phyloP scores from a whole-genome alignment of 148 eudicot species.

The Agrostemma githago region DNA sequence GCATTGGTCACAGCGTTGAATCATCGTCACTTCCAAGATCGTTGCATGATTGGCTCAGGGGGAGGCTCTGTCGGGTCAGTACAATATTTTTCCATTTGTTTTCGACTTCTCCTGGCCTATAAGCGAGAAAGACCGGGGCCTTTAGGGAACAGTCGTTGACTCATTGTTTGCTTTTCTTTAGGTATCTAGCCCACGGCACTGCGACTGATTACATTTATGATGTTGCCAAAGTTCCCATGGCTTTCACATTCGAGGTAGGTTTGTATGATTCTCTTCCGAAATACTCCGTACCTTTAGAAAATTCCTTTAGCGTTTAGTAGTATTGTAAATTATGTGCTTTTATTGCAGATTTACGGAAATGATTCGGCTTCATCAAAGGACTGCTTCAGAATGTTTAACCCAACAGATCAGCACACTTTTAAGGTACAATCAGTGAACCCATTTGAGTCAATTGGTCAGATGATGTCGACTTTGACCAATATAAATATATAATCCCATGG shows the following conservation, averaged over 20 bases:
- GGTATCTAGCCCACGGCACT: constrained; percentile 97
- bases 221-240: constrained; percentile 88
- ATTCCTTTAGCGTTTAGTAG: neutral
- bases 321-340: constrained; percentile 1
- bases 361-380: constrained; percentile 67
- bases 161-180: constrained; percentile 21
- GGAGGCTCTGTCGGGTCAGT: constrained; percentile 96
- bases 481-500: no score
- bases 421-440: constrained; percentile 40
- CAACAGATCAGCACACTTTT: constrained; percentile 60
- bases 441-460: no score
- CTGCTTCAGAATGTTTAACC: constrained; percentile 97
- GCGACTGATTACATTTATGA: constrained; percentile 94
- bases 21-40: constrained; percentile 68
- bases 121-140: neutral
- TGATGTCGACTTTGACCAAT: no score
- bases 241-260: constrained; percentile 99
- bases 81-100: neutral
- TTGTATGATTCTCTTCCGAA: constrained; percentile 15
- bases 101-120: neutral
- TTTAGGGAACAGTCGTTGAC: neutral
- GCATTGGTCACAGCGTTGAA: constrained; percentile 66
- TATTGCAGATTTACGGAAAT: constrained; percentile 83
- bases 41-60: constrained; percentile 88
- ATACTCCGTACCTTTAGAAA: neutral